phyloP scores from a whole-genome alignment of 2,329 filamentous ascomycete genomes.

The Cladosporium velox region DNA sequence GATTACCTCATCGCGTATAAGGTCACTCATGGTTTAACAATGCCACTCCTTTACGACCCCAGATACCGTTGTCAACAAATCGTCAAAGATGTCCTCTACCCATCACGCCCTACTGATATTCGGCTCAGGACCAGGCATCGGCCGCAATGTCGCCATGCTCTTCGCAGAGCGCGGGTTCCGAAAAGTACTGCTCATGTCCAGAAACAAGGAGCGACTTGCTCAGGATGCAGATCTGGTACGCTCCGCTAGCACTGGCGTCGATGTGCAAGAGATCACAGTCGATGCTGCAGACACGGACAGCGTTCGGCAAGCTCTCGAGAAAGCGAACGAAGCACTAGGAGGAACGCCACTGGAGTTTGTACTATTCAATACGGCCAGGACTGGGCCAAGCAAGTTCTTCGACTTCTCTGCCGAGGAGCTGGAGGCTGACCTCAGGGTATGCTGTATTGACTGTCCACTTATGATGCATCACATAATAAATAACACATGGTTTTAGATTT shows the following conservation, averaged over 20 bases:
- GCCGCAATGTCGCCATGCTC: slow-evolving; percentile 30
- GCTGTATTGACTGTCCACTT: not conserved
- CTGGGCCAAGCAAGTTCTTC: slow-evolving; percentile 45
- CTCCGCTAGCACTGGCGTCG: slow-evolving; percentile 19
- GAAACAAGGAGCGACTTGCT: slow-evolving; percentile 29
- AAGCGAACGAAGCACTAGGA: slow-evolving; percentile 42
- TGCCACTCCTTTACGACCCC: not conserved
- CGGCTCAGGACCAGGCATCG: slow-evolving; percentile 36
- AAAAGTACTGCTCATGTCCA: slow-evolving; percentile 30
- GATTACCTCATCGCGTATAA: not conserved
- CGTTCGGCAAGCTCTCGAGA: slow-evolving; percentile 41
- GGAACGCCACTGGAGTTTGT: slow-evolving; percentile 46
- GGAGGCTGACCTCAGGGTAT: slow-evolving; percentile 51
- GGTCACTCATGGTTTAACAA: not conserved
- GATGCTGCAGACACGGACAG: slow-evolving; percentile 46
- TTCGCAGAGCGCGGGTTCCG: slow-evolving; percentile 33
- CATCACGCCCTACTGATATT: slow-evolving; percentile 27
- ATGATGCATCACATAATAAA: not conserved
- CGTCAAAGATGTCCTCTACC: not conserved
- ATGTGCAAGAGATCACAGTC: slow-evolving; percentile 44
- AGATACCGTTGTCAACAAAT: not conserved
- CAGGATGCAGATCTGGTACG: slow-evolving; percentile 28
- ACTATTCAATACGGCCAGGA: slow-evolving; percentile 54
- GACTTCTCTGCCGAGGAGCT: slow-evolving; percentile 47
- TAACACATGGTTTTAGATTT: slow-evolving; percentile 30